phyloP scores from a whole-genome alignment of 305 asterid genomes.

The Fraxinus ornus region DNA sequence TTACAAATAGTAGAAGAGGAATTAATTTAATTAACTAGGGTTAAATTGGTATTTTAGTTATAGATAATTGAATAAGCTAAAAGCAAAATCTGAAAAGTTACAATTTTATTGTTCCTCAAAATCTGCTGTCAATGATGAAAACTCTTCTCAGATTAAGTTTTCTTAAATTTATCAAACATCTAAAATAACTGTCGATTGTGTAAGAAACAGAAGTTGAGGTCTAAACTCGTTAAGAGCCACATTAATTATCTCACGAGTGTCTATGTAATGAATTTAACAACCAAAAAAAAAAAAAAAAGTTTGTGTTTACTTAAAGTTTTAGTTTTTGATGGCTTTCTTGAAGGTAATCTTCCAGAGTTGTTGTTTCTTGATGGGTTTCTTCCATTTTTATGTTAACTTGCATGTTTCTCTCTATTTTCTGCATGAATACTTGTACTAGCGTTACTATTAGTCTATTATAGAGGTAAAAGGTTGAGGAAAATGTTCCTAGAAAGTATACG shows the following conservation, averaged over 20 bases:
- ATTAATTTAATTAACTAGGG: background rate
- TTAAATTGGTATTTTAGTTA: background rate
- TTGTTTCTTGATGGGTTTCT: background rate
- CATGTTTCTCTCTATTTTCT: background rate
- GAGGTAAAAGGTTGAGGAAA: background rate
- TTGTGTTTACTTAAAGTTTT: background rate
- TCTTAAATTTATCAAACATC: no score
- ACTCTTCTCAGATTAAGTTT: no score
- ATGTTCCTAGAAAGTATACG: background rate
- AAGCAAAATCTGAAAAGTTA: background rate
- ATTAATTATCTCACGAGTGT: no score
- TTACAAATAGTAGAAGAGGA: background rate
- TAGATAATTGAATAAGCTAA: background rate
- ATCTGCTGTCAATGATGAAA: background rate
- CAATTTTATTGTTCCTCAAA: background rate
- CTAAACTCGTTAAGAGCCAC: background rate
- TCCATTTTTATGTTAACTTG: background rate
- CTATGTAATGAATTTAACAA: no score
- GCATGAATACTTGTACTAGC: background rate
- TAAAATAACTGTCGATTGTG: no score
- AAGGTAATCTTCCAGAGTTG: no score
- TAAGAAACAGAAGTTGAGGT: background rate
- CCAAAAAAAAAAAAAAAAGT: no score
- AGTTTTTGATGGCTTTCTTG: no score
- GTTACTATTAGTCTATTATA: background rate